A percentile compares a stretch with the other conserved stretches of the same genome.
These are phyloP conservation scores for Stephanodiscus triporus DNA, from an alignment of 108 stramenopile genomes.

Conservation along the genomic window DNA sequence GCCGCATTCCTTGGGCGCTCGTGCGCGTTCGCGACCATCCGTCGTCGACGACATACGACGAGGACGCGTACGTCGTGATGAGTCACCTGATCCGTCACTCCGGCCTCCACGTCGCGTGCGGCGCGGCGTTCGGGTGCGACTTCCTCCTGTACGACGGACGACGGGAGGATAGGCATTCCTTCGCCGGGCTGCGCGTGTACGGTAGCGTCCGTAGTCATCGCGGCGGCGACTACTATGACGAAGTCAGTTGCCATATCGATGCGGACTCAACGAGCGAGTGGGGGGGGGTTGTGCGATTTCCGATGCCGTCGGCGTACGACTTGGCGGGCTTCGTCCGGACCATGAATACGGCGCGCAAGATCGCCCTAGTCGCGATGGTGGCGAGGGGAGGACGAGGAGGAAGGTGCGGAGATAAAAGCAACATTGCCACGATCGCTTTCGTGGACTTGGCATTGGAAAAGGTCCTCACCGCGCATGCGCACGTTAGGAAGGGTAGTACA, in stretches of 20 bases:
- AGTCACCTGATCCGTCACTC: slow-evolving; percentile 58
- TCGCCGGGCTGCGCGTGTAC: slow-evolving; percentile 84
- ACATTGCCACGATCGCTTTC: slow-evolving; percentile 47
- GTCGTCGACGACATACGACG: slow-evolving; percentile 36
- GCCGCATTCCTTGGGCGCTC: background rate
- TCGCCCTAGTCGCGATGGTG: slow-evolving; percentile 79
- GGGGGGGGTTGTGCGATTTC: slow-evolving; percentile 26
- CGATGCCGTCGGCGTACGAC: slow-evolving; percentile 72
- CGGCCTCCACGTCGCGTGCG: slow-evolving; percentile 71
- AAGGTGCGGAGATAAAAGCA: background rate
- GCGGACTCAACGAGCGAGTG: slow-evolving; percentile 2
- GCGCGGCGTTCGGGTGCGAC: slow-evolving; percentile 87
- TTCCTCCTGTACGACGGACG: slow-evolving; percentile 83
- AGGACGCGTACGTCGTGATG: slow-evolving; percentile 50
- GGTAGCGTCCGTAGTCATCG: background rate
- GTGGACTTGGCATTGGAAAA: slow-evolving; percentile 83
- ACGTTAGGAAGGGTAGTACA: slow-evolving; percentile 48
- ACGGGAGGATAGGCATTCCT: slow-evolving; percentile 80
- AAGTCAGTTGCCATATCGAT: background rate
- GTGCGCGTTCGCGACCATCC: slow-evolving; percentile 17
- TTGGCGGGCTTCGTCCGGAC: slow-evolving; percentile 76
- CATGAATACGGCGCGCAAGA: slow-evolving; percentile 85
- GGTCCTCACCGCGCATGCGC: slow-evolving; percentile 61
- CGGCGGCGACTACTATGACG: background rate
- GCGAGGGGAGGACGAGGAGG: slow-evolving; percentile 12